Evolutionary conservation across 2,329 filamentous ascomycete species (phyloP).

Genomic region (Nemania sp.): DNA sequence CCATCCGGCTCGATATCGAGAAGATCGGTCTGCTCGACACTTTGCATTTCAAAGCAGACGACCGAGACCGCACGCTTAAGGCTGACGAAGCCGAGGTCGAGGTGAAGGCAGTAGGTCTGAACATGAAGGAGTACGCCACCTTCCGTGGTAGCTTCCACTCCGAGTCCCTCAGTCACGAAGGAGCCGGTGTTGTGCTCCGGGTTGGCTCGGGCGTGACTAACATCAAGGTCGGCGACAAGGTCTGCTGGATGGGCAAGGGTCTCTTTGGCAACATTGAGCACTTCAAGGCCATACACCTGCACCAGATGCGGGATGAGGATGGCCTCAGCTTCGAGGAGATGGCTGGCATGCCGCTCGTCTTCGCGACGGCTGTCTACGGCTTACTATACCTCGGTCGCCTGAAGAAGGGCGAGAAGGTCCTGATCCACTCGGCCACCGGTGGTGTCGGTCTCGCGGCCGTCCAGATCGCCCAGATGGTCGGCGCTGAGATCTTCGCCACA

Average conservation of each 20-base stretch:
- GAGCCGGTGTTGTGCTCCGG: conserved; percentile 25
- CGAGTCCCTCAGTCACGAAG: conserved; percentile 25
- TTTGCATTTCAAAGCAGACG: conserved; percentile 24
- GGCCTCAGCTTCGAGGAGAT: conserved; percentile 27
- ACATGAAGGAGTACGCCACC: conserved; percentile 19
- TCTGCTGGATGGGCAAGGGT: conserved; percentile 43
- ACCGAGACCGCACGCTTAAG: conserved; percentile 4
- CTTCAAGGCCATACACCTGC: conserved; percentile 45
- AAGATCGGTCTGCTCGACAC: conserved; percentile 28
- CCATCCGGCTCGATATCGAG: conserved; percentile 18
- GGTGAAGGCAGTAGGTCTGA: conserved; percentile 24
- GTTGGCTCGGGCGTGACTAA: conserved; percentile 25
- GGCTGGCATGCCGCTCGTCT: conserved; percentile 45
- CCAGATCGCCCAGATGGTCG: conserved; percentile 44
- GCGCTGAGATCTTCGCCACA: conserved; percentile 50
- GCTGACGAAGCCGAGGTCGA: conserved; percentile 25
- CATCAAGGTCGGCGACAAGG: conserved; percentile 28
- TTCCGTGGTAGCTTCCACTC: conserved; percentile 22
- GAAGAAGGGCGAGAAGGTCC: conserved; percentile 39
- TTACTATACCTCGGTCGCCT: conserved; percentile 43
- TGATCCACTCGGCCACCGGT: conserved; percentile 52
- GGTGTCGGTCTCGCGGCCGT: conserved; percentile 51
- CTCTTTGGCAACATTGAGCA: conserved; percentile 43
- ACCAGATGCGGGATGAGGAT: conserved; percentile 27
- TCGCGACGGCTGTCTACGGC: conserved; percentile 48